phyloP scores from a whole-genome alignment of 1,139 yeast species.

The Yamadazyma epiphylla region DNA sequence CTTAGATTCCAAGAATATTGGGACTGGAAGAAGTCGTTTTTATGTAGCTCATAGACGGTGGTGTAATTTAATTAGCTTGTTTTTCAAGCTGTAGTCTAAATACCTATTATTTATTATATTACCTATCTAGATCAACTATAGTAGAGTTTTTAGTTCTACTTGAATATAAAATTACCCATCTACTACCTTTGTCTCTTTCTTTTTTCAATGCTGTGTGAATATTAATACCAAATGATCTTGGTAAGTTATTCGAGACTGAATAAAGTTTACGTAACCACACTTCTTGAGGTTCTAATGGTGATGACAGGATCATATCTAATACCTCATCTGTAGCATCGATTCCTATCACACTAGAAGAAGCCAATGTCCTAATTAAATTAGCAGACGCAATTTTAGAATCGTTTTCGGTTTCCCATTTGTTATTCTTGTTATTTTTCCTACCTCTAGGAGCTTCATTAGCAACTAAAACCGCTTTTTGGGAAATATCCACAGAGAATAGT shows the following conservation, averaged over 20 bases:
- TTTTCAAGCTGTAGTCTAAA: constrained; percentile 1
- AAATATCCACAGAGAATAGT: constrained; percentile 35
- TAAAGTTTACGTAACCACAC: constrained; percentile 89
- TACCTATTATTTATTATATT: too few relatives aligned
- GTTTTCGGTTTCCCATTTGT: constrained; percentile 77
- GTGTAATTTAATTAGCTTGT: not conserved
- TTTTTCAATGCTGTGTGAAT: constrained; percentile 69
- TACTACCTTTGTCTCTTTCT: constrained; percentile 67
- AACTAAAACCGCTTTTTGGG: constrained; percentile 59
- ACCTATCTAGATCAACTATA: constrained; percentile 59
- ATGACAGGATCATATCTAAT: constrained; percentile 72
- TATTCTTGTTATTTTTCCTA: constrained; percentile 69
- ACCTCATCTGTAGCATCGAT: constrained; percentile 83
- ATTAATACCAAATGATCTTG: constrained; percentile 72
- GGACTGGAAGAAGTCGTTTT: constrained; percentile 64
- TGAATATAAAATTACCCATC: constrained; percentile 72
- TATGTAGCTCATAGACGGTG: too few relatives aligned
- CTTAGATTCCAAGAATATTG: constrained; percentile 65
- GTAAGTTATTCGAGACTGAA: constrained; percentile 51
- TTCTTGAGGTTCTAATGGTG: constrained; percentile 73
- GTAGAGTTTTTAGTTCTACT: constrained; percentile 70
- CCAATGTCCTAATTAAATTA: constrained; percentile 49
- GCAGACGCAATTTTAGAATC: constrained; percentile 63
- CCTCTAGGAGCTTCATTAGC: constrained; percentile 73
- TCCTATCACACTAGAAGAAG: constrained; percentile 65